Base-by-base conservation (phyloP, 345 rosid genomes). In the Nephelium lappaceum region DNA sequence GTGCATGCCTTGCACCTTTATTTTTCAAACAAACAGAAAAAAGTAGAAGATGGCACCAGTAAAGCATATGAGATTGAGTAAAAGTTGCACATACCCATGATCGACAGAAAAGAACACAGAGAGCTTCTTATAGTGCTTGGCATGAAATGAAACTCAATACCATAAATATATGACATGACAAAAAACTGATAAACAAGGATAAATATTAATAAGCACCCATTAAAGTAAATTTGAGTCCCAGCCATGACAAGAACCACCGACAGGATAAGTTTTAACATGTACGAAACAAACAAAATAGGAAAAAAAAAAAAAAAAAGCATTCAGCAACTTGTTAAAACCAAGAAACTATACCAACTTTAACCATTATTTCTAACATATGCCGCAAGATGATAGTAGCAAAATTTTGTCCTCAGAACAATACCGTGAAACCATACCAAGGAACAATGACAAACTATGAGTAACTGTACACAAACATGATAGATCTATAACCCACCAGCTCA, bases 1-100 rank as follows among this genome's bases (percentile, higher is more conserved):
- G 75, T 88, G 97, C 99, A 96, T 96, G 10, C 99, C 99, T 89
- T 94, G 97, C 79, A 94, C 92, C 99, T 94, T 57, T 18, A 7
- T 38, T 36, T 38, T 15, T 8, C 9, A 12, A 53, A 53, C 0
- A 16, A 38, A 36, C 3, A 36, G 4, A 66, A 27, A n/a, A 47
- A 75, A 69, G 78, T 24, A 63, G 64, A 65, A 66, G 27, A 18
- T 67, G 4, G 51, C 45, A 41, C 39, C 69, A 80, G 74, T 72
- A 75, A 73, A 24, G 67, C 64, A 74, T 31, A 16, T 24, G 42
- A 11, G 41, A 21, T 14, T 38, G 58, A 23, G 9, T 4, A 7
- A 21, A 11, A 45, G 39, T 69, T 14, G 19, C 27, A 11, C 5
- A 69, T 5, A 12, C 27, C 14, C 42, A 39, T 8, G 42, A 39